phyloP scores from a whole-genome alignment of 2,329 filamentous ascomycete genomes.

The Colletotrichum sp. region DNA sequence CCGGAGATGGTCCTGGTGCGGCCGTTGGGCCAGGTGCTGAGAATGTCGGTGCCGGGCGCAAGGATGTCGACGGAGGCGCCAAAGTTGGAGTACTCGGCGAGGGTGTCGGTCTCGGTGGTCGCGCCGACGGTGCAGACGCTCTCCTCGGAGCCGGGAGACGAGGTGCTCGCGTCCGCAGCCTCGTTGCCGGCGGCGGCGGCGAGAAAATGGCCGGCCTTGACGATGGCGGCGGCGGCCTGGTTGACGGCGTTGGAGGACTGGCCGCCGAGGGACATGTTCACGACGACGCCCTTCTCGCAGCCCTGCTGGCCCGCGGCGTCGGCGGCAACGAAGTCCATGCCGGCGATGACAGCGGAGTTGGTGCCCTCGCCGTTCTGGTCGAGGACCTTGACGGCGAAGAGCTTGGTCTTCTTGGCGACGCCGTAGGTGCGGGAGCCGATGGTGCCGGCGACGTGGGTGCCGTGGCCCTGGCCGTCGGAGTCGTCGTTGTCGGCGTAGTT shows the following conservation, averaged over 20 bases:
- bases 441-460: conserved; percentile 53
- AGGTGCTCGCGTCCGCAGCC: conserved; percentile 44
- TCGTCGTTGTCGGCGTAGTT: conserved; percentile 42
- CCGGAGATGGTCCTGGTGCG: conserved; percentile 15
- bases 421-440: conserved; percentile 47
- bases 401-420: conserved; percentile 48
- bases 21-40: conserved; percentile 53
- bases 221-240: conserved; percentile 51
- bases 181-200: conserved; percentile 63
- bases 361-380: conserved; percentile 39
- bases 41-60: conserved; percentile 52
- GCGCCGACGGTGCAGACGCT: conserved; percentile 60
- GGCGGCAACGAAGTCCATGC: conserved; percentile 45
- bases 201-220: conserved; percentile 53
- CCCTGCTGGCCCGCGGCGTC: conserved; percentile 31
- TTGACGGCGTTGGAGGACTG: conserved; percentile 51
- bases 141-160: conserved; percentile 53
- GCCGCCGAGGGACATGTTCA: conserved; percentile 64
- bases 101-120: conserved; percentile 41
- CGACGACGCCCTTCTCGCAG: conserved; percentile 51
- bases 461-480: conserved; percentile 50
- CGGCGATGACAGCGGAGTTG: conserved; percentile 46
- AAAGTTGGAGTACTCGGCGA: conserved; percentile 58
- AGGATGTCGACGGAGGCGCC: conserved; percentile 55
- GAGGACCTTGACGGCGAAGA: conserved; percentile 53